Evolutionary conservation across 805 yeast genomes (phyloP).

Genomic region (Sugiyamaella qingdaonensis): DNA sequence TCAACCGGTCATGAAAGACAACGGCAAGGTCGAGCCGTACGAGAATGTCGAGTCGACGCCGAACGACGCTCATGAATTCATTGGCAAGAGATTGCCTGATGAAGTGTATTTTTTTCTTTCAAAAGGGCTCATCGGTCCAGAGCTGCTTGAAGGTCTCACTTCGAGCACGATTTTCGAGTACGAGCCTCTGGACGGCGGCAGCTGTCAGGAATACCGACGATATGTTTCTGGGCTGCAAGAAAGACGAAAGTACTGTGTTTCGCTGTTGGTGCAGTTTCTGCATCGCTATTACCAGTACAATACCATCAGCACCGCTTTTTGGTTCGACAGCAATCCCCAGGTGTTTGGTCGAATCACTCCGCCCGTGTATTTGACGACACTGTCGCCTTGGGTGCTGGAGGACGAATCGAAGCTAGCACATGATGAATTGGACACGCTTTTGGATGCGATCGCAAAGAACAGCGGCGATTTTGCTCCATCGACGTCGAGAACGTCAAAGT

Average conservation of each 20-base stretch:
- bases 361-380: constrained; percentile 14
- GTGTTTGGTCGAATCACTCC: constrained; percentile 33
- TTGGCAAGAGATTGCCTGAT: constrained; percentile 81
- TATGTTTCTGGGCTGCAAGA: constrained; percentile 39
- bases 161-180: constrained; percentile 60
- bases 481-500: constrained; percentile 3
- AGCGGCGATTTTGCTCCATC: constrained; percentile 30
- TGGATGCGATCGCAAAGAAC: constrained; percentile 30
- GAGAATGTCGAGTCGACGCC: constrained; percentile 55
- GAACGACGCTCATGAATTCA: constrained; percentile 71
- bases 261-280: constrained; percentile 63
- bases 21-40: constrained; percentile 65
- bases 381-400: constrained; percentile 14
- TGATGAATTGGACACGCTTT: constrained; percentile 1
- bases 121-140: constrained; percentile 64
- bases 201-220: constrained; percentile 52
- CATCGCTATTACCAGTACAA: constrained; percentile 83
- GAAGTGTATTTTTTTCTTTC: constrained; percentile 81
- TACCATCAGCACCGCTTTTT: constrained; percentile 49
- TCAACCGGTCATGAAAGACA: constrained; percentile 66
- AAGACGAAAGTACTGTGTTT: constrained; percentile 57
- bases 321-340: constrained; percentile 45
- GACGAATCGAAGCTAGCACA: background rate
- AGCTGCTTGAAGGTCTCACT: constrained; percentile 61
- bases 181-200: constrained; percentile 62